Percentiles rank a stretch among this genome's conserved stretches.
Conservation (phyloP, 352 stramenopile species). For the Globisporangium alternatum region DNA sequence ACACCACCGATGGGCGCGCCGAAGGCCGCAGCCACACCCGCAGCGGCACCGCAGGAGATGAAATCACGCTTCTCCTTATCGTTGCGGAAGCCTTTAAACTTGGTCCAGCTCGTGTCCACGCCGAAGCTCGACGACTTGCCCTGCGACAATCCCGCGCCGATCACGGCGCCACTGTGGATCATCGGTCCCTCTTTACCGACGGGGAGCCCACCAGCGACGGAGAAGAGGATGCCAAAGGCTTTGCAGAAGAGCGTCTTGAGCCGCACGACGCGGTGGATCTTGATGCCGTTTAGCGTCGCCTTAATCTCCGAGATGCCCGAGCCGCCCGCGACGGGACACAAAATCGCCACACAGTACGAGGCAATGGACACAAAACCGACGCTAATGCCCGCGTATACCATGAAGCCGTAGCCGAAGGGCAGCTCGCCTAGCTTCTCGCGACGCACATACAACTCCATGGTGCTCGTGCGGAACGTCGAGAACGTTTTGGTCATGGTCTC, state of each 20-base stretch:
- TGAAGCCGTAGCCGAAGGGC: conserved; percentile 78
- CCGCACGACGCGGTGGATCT: conserved; percentile 75
- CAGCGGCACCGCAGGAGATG: conserved; percentile 95
- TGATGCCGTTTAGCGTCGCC: conserved; percentile 94
- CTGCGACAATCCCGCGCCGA: conserved; percentile 95
- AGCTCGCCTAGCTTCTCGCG: conserved; percentile 41
- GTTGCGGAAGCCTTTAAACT: conserved; percentile 93
- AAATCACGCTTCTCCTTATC: conserved; percentile 97
- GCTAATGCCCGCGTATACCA: conserved; percentile 91
- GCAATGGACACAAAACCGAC: conserved; percentile 91
- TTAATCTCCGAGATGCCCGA: conserved; percentile 99
- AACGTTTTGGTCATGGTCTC: conserved; percentile 90
- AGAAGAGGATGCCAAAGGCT: conserved; percentile 84
- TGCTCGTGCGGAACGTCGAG: conserved; percentile 84
- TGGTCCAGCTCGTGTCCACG: conserved; percentile 85
- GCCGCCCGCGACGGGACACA: conserved; percentile 93
- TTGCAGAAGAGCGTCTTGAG: conserved; percentile 86
- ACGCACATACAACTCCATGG: conserved; percentile 84
- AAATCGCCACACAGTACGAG: conserved; percentile 89
- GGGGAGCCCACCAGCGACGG: conserved; percentile 77
- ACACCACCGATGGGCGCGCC: conserved; percentile 97
- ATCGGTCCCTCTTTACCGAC: conserved; percentile 93
- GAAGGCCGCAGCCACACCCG: conserved; percentile 97
- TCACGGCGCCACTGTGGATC: conserved; percentile 90
- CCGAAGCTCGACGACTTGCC: conserved; percentile 89